Evolutionary conservation across 2,329 filamentous ascomycete genomes (phyloP).

Genomic region (Lasiodiplodia theobromae): DNA sequence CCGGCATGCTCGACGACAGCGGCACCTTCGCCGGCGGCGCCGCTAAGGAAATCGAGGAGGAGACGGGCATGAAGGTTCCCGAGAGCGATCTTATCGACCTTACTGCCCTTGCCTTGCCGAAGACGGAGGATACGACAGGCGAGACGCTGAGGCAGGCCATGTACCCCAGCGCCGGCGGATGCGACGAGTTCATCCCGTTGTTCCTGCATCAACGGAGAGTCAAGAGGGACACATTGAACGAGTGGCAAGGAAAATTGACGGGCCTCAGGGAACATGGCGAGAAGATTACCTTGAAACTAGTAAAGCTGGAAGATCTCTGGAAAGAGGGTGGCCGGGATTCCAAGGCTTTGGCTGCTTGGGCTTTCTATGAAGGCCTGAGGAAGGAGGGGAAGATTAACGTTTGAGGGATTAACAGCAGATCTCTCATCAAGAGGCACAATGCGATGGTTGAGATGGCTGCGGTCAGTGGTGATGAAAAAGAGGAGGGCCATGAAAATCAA

Average conservation of each 20-base stretch:
- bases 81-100: conserved; percentile 61
- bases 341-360: conserved; percentile 63
- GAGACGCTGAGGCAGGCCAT: conserved; percentile 57
- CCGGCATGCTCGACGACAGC: conserved; percentile 65
- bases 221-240: conserved; percentile 55
- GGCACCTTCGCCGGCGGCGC: conserved; percentile 62
- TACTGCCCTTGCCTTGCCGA: conserved; percentile 56
- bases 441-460: no score
- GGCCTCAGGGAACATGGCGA: conserved; percentile 63
- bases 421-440: no score
- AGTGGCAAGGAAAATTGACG: conserved; percentile 60
- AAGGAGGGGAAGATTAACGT: conserved; percentile 51
- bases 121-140: conserved; percentile 26
- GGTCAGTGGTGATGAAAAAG: no score
- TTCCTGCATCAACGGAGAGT: conserved; percentile 64
- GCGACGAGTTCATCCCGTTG: conserved; percentile 66
- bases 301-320: conserved; percentile 60
- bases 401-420: neutral
- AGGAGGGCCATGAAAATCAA: no score
- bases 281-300: conserved; percentile 65
- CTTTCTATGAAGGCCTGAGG: conserved; percentile 61
- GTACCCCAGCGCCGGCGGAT: conserved; percentile 63
- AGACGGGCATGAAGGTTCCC: conserved; percentile 61
- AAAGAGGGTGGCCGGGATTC: conserved; percentile 62
- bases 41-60: conserved; percentile 64